Percentiles rank a stretch among this genome's conserved stretches.
phyloP scores from a whole-genome alignment of 805 yeast genomes.

The Maudiozyma bulderi region DNA sequence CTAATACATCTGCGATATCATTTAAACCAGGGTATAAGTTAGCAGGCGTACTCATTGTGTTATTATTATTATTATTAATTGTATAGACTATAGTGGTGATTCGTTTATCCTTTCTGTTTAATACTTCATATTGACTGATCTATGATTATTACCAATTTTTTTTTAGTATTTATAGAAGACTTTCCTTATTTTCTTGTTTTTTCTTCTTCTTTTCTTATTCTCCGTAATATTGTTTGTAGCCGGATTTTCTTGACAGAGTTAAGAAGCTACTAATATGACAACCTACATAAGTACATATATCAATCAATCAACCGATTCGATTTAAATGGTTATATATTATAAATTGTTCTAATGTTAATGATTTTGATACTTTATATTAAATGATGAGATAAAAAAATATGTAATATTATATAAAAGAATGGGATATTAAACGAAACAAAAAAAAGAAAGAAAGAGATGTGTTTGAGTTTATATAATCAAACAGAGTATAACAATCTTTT shows the following conservation, averaged over 20 bases:
- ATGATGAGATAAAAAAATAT: not conserved
- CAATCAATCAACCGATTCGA: no score
- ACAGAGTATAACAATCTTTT: no score
- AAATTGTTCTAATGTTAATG: not conserved
- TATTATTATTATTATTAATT: not conserved
- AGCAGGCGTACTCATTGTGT: constrained; percentile 30
- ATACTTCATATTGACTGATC: not conserved
- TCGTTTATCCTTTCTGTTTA: not conserved
- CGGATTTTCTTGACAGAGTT: not conserved
- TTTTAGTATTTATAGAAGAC: not conserved
- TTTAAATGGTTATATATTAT: not conserved
- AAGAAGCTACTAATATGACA: no score
- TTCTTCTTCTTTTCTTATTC: not conserved
- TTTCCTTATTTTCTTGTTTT: not conserved
- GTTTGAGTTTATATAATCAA: no score
- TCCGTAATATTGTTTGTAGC: not conserved
- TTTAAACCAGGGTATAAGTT: constrained; percentile 75
- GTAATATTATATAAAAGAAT: not conserved
- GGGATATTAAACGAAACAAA: not conserved
- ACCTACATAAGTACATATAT: no score
- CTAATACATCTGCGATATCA: constrained; percentile 83
- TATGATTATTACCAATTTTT: not conserved
- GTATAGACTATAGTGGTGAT: not conserved
- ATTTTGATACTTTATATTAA: no score
- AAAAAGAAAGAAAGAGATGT: not conserved